These are phyloP conservation scores for Macrolepiota fuliginosa DNA, from an alignment of 768 basidiomycete species.

Conservation along the genomic window DNA sequence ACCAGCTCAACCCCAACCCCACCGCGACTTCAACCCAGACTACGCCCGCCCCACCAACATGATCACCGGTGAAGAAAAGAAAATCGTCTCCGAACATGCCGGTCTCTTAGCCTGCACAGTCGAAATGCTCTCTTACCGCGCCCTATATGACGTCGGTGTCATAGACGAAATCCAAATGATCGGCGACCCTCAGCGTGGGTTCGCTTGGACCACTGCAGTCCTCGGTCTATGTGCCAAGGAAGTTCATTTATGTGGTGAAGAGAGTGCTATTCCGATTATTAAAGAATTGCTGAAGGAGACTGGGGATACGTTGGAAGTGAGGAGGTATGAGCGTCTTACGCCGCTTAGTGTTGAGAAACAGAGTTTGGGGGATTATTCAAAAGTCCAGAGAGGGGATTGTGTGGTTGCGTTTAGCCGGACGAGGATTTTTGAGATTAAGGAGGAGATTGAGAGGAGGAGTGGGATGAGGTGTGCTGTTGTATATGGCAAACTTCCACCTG, in stretches of 20 bases:
- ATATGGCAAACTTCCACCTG: conserved; percentile 90
- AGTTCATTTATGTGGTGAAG: conserved; percentile 94
- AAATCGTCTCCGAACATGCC: conserved; percentile 57
- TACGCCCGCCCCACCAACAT: conserved; percentile 77
- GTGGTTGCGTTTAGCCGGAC: conserved; percentile 81
- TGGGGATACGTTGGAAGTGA: conserved; percentile 79
- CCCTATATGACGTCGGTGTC: conserved; percentile 73
- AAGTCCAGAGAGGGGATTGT: conserved; percentile 82
- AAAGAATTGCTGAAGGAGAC: conserved; percentile 63
- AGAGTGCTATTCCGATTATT: conserved; percentile 84
- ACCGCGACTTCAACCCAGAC: conserved; percentile 38
- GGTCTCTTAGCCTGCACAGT: conserved; percentile 81
- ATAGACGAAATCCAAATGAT: conserved; percentile 99
- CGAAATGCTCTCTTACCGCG: conserved; percentile 71
- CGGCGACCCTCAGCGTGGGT: conserved; percentile 72
- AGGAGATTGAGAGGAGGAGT: conserved; percentile 64
- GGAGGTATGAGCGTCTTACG: conserved; percentile 85
- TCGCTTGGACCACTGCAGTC: conserved; percentile 80
- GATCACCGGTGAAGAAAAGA: conserved; percentile 88
- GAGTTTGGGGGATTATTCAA: conserved; percentile 58
- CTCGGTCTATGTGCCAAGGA: conserved; percentile 75
- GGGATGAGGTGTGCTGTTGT: conserved; percentile 86
- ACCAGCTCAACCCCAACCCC: not conserved
- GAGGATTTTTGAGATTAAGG: conserved; percentile 76
- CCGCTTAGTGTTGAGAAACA: conserved; percentile 71